Base-by-base conservation (phyloP, 169 alveolate genomes). In the Plasmodium reichenowi region DNA sequence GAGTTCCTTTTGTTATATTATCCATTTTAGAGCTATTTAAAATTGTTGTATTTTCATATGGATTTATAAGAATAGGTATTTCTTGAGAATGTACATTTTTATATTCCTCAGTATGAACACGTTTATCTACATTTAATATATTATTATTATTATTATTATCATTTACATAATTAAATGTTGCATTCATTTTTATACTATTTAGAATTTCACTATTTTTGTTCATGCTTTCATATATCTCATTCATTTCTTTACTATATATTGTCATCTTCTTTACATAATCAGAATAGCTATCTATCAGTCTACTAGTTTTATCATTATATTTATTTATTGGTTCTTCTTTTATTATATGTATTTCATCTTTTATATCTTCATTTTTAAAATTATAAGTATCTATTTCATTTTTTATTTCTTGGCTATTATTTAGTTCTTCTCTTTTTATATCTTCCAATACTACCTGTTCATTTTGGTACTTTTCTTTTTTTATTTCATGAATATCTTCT, bases 171-270 rank as follows among this genome's bases (percentile, higher is more conserved):
- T 24, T 78, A 15, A 26, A 8, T 63, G 24, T 13, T 15, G 58
- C 24, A 17, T 29, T 74, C 59, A 83, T 20, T 50, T 59, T 58
- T 15, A 83, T 58, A 48, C 47, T 73, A 71, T 83, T 72, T 62
- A 83, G 47, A 5, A 83, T 32, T 58, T 59, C 72, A 47, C 26
- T 62, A 54, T 83, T 83, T 70, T 58, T 62, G 17, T 59, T 62
- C 91, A 83, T 83, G 54, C 56, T 24, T 70, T 54, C 83, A 24
- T 71, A 70, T 58, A 83, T 62, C 10, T 83, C 91, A 32, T 22
- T 8, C 74, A 83, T 58, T 52, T 83, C 91, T 22, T 83, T 43
- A 47, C 75, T 83, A 13, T 83, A 83, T 4, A 56, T 83, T 70
- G 56, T 83, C 67, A 83, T 83, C n/a, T 58, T 56, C 52, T 43